Base-by-base conservation (phyloP, 306 rosid genomes). In the Lathyrus sativus region DNA sequence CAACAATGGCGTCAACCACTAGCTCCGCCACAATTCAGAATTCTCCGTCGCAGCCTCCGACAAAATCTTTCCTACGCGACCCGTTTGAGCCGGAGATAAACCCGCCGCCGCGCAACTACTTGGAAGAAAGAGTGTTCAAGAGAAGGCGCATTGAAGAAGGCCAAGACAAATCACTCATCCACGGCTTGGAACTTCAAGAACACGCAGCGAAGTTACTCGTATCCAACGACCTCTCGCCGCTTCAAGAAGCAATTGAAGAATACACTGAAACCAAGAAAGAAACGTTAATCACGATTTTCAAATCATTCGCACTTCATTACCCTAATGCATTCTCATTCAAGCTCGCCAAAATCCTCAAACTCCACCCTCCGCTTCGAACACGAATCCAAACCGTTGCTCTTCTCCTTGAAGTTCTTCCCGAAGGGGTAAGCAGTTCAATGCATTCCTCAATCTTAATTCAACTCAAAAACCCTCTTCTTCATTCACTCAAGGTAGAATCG, bases 311-410 rank as follows among this genome's bases (percentile, higher is more conserved):
- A 4, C 3, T 0, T 5, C 42, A 72, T 29, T 72, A 38, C 74
- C 81, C 81, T 6, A 77, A 77, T 45, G 13, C 65, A 18, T 60
- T 71, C 4, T 51, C 68, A 2, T 12, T 48, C 64, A 71, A 57
- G 57, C 81, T 77, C 18, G 26, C 24, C 1, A 37, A 26, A 17
- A 57, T 71, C 15, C 68, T 77, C 5, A 0, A 19, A 0, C 12
- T 2, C 9, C 18, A 22, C 11, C 56, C 50, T 7, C 14, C 63
- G 3, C 9, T 2, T 1, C 0, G 0, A 35, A 5, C 33, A n/a
- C 46, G 58, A n/a, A 31, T 0, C 28, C 9, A 6, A 28, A 11
- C 6, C 2, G 59, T 67, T 24, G 6, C 31, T 7, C 26, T 77
- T 7, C 81, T 77, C 64, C 46, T 3, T 26, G 3, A 2, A 0